Percentiles rank a stretch among this genome's conserved stretches.
Conservation (phyloP, 1,284 basidiomycete species). For the Malassezia globosa region DNA sequence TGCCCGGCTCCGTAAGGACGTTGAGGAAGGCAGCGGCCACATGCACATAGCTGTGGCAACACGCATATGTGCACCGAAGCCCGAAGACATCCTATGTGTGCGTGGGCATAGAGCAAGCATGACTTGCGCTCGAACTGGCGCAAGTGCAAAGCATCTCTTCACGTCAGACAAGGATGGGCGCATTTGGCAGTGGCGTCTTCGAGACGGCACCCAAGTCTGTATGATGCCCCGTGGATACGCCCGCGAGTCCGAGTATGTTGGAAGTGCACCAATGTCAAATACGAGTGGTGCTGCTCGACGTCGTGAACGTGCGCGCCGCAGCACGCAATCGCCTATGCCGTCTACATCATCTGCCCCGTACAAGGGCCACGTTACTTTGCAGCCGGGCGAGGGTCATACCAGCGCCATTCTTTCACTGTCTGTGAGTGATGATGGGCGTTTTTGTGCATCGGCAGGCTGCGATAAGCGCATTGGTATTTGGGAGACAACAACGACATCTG, state of each 20-base stretch:
- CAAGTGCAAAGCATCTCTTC: constrained; percentile 57
- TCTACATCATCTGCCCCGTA: too few relatives aligned
- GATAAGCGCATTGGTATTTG: constrained; percentile 54
- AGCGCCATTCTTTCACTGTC: constrained; percentile 75
- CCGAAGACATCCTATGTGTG: constrained; percentile 48
- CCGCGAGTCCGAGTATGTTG: background rate
- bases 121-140: constrained; percentile 63
- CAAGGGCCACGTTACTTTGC: constrained; percentile 30
- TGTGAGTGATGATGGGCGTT: constrained; percentile 70
- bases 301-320: background rate
- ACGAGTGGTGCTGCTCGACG: constrained; percentile 13
- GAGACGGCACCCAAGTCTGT: constrained; percentile 37
- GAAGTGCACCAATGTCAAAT: constrained; percentile 1
- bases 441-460: constrained; percentile 72
- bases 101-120: constrained; percentile 65
- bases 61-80: constrained; percentile 31
- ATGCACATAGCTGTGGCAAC: constrained; percentile 61
- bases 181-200: constrained; percentile 38
- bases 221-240: constrained; percentile 18
- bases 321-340: too few relatives aligned
- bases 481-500: constrained; percentile 16
- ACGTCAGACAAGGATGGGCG: constrained; percentile 38
- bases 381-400: constrained; percentile 59
- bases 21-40: constrained; percentile 49
- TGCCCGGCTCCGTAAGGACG: constrained; percentile 59